Conservation (phyloP, 2,329 filamentous ascomycete species). For the Botryotinia convoluta region DNA sequence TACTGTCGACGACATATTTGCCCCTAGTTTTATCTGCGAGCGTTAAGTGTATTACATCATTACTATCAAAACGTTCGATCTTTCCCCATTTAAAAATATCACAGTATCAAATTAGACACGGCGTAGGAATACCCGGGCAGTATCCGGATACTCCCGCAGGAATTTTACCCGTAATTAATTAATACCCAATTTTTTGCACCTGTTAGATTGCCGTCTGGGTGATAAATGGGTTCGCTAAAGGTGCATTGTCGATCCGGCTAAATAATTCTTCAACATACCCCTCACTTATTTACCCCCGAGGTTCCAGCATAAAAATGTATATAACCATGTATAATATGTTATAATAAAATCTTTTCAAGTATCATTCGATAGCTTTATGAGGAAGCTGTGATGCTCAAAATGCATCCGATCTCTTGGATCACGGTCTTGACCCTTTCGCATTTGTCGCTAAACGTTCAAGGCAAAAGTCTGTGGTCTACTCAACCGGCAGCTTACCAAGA, state of each 20-base stretch:
- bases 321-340: neutral
- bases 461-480: slow-evolving; percentile 24
- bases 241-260: slow-evolving; percentile 2
- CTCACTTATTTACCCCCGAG: slow-evolving; percentile 1
- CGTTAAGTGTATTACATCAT: neutral
- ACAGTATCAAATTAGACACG: neutral
- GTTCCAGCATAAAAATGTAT: neutral
- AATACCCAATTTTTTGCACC: neutral
- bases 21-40: no score
- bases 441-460: neutral
- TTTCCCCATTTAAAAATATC: neutral
- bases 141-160: neutral
- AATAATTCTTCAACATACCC: neutral
- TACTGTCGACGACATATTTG: no score
- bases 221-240: neutral
- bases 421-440: neutral
- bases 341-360: neutral
- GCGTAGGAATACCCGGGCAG: neutral
- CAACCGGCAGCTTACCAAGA: slow-evolving; percentile 24
- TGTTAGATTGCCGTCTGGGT: neutral
- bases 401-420: neutral
- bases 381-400: neutral
- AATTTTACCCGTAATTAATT: neutral
- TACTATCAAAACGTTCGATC: neutral
- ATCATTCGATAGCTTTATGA: neutral